Evolutionary conservation across 805 yeast genomes (phyloP).

Genomic region (Wickerhamiella kurtzmanii): DNA sequence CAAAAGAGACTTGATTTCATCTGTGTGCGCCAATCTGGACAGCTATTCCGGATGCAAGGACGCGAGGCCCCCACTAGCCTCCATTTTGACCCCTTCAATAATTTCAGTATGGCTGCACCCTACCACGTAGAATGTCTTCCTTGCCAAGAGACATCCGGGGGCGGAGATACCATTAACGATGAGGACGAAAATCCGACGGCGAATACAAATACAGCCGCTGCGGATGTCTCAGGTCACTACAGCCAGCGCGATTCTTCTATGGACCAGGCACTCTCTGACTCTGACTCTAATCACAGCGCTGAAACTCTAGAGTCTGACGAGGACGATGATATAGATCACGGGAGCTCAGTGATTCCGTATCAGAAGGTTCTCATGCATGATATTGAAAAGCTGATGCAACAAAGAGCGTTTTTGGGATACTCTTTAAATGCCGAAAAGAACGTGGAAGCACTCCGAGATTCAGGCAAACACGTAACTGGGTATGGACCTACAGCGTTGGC

Average conservation of each 20-base stretch:
- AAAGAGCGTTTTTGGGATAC: conserved; percentile 62
- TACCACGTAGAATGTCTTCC: conserved; percentile 10
- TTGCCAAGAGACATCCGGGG: not conserved
- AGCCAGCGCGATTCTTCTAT: conserved; percentile 1
- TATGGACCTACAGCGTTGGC: conserved; percentile 39
- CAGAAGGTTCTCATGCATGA: conserved; percentile 47
- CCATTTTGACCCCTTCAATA: conserved; percentile 45
- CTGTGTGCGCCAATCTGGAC: conserved; percentile 86
- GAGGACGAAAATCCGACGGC: not conserved
- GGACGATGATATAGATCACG: conserved; percentile 6
- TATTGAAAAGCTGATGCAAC: conserved; percentile 56
- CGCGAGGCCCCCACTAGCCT: conserved; percentile 50
- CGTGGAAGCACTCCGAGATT: conserved; percentile 31
- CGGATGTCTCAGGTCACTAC: not conserved
- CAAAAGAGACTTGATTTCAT: conserved; percentile 32
- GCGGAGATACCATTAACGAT: not conserved
- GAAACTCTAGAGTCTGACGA: conserved; percentile 16
- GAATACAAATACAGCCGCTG: not conserved
- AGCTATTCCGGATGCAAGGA: conserved; percentile 67
- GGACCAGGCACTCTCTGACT: conserved; percentile 4
- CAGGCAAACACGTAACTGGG: conserved; percentile 19
- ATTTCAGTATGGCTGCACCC: conserved; percentile 16
- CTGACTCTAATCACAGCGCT: not conserved
- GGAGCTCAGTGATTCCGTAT: not conserved
- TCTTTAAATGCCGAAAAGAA: conserved; percentile 55